Conservation (phyloP, 2,329 filamentous ascomycete species). For the Aspergillus quadrilineatus region DNA sequence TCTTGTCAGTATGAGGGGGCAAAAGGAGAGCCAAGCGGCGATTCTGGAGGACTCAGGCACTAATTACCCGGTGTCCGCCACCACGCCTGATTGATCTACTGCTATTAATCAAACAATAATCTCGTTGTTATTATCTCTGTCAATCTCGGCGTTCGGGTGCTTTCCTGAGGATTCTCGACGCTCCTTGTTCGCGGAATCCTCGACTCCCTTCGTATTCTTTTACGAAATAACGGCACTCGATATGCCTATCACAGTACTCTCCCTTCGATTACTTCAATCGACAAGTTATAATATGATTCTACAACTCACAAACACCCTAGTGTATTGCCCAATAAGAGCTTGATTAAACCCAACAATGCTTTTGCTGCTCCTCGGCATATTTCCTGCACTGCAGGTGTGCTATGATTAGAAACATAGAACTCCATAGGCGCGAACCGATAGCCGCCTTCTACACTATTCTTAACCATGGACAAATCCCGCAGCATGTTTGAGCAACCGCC, state of each 20-base stretch:
- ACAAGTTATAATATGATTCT: not conserved
- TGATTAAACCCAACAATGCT: not conserved
- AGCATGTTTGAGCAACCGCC: slow-evolving; percentile 1
- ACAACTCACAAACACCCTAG: not conserved
- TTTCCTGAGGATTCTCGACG: too few species aligned
- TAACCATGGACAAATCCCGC: not conserved
- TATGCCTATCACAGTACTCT: not conserved
- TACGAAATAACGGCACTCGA: too few species aligned
- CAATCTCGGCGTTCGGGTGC: not conserved
- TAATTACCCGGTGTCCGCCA: not conserved
- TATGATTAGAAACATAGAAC: not conserved
- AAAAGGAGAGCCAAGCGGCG: not conserved
- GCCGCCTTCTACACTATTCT: not conserved
- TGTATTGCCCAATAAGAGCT: not conserved
- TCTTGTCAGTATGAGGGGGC: slow-evolving; percentile 1
- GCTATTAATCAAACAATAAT: not conserved
- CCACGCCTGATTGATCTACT: not conserved
- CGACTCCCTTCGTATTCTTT: too few species aligned
- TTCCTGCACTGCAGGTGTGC: not conserved
- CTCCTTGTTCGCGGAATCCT: too few species aligned
- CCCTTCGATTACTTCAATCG: not conserved
- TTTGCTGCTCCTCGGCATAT: not conserved
- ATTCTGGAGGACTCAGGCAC: not conserved
- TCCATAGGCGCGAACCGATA: slow-evolving; percentile 2
- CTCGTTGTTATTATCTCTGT: not conserved